These are phyloP conservation scores for Sicyos edulis DNA, from an alignment of 306 rosid genomes.

Conservation along the genomic window DNA sequence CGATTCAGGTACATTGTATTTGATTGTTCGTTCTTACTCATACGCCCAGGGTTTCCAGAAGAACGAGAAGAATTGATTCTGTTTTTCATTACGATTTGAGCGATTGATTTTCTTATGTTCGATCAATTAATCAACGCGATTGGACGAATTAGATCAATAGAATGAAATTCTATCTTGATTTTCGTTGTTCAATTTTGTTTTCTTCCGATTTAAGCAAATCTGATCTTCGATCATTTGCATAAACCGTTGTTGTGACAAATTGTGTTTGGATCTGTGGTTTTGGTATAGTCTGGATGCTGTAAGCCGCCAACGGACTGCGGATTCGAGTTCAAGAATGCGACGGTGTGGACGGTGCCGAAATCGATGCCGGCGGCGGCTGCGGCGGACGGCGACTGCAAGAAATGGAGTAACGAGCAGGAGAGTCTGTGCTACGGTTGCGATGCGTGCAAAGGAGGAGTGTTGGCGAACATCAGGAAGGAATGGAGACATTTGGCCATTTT, in stretches of 20 bases:
- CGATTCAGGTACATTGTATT: constrained; percentile 53
- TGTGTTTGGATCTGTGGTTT: neutral
- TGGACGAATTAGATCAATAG: neutral
- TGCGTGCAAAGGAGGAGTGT: constrained; percentile 74
- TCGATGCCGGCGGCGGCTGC: constrained; percentile 23
- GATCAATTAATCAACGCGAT: neutral
- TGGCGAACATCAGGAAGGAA: constrained; percentile 53
- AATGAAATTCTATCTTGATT: no score
- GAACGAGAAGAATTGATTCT: no score
- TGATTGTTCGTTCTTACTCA: neutral
- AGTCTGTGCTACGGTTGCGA: constrained; percentile 66
- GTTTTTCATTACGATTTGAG: neutral
- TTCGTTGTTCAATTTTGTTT: neutral
- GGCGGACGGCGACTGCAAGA: constrained; percentile 43
- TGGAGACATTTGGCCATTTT: constrained; percentile 54
- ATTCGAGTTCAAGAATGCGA: constrained; percentile 51
- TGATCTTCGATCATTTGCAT: neutral
- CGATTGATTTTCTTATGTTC: neutral
- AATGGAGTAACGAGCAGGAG: constrained; percentile 49
- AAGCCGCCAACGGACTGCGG: constrained; percentile 73
- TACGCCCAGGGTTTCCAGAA: neutral
- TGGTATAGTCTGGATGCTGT: constrained; percentile 68
- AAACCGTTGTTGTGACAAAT: neutral
- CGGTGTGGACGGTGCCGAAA: constrained; percentile 56
- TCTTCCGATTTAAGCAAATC: neutral